These are phyloP conservation scores for Cladosporium sphaerospermum DNA, from an alignment of 2,329 filamentous ascomycete species.

Conservation along the genomic window DNA sequence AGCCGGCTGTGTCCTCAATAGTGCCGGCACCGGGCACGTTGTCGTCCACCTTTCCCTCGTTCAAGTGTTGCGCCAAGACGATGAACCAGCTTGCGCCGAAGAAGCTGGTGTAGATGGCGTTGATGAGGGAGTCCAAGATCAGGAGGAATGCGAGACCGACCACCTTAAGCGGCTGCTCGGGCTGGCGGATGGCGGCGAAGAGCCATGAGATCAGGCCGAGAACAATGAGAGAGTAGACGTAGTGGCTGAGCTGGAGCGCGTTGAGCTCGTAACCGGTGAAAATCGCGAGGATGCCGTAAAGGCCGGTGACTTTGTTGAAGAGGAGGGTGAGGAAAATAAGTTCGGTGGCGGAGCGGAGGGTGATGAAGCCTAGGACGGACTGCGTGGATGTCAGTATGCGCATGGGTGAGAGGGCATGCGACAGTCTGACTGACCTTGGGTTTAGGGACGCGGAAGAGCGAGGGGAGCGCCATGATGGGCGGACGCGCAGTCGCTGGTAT, in stretches of 20 bases:
- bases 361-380: constrained; percentile 81
- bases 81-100: constrained; percentile 87
- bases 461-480: constrained; percentile 14
- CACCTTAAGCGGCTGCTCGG: constrained; percentile 68
- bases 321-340: constrained; percentile 76
- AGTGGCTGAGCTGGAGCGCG: constrained; percentile 79
- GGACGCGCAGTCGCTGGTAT: constrained; percentile 4
- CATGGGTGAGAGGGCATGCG: not conserved
- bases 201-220: constrained; percentile 64
- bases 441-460: constrained; percentile 16
- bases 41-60: constrained; percentile 25
- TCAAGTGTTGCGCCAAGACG: constrained; percentile 55
- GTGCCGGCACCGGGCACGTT: constrained; percentile 44
- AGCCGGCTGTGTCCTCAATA: constrained; percentile 58
- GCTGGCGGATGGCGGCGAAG: constrained; percentile 68
- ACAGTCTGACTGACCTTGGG: constrained; percentile 11
- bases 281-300: constrained; percentile 84
- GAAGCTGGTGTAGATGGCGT: constrained; percentile 70
- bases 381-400: constrained; percentile 32
- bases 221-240: constrained; percentile 74
- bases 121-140: constrained; percentile 73
- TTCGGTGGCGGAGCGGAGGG: constrained; percentile 78
- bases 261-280: constrained; percentile 81
- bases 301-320: constrained; percentile 85
- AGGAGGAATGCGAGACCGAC: constrained; percentile 81